Conservation (phyloP, 2,329 filamentous ascomycete species). For the Aspergillus aculeatinus region DNA sequence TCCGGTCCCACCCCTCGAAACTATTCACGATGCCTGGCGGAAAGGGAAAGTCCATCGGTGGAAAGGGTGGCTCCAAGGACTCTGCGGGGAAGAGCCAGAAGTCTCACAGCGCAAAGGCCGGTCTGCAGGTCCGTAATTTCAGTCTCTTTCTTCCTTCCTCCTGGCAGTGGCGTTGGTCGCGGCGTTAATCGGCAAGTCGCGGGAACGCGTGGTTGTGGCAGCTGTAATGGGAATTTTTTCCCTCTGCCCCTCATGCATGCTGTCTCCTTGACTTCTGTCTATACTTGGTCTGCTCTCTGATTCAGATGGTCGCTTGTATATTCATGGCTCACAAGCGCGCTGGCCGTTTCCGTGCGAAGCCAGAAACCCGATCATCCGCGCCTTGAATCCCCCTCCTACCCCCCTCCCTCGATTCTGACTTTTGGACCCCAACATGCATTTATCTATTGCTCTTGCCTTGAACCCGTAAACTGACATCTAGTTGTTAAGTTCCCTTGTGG, state of each 20-base stretch:
- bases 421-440: too few relatives aligned
- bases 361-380: neutral
- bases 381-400: neutral
- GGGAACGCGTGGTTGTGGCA: neutral
- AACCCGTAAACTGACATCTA: neutral
- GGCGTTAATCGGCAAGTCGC: neutral
- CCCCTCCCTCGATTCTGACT: neutral
- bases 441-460: neutral
- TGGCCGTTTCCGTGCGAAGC: neutral
- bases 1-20: constrained; percentile 27
- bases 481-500: constrained; percentile 84
- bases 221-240: neutral
- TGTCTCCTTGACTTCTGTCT: neutral
- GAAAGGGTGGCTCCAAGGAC: constrained; percentile 85
- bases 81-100: constrained; percentile 87
- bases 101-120: constrained; percentile 88
- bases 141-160: constrained; percentile 12
- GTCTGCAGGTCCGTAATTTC: constrained; percentile 75
- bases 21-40: constrained; percentile 68
- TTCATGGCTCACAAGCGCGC: neutral
- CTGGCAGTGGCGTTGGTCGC: neutral
- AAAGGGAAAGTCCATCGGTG: constrained; percentile 90
- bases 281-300: neutral
- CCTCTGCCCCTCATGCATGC: constrained; percentile 3
- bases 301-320: neutral